Evolutionary conservation across 148 eudicot species (phyloP).

Genomic region (Camellia japonica): DNA sequence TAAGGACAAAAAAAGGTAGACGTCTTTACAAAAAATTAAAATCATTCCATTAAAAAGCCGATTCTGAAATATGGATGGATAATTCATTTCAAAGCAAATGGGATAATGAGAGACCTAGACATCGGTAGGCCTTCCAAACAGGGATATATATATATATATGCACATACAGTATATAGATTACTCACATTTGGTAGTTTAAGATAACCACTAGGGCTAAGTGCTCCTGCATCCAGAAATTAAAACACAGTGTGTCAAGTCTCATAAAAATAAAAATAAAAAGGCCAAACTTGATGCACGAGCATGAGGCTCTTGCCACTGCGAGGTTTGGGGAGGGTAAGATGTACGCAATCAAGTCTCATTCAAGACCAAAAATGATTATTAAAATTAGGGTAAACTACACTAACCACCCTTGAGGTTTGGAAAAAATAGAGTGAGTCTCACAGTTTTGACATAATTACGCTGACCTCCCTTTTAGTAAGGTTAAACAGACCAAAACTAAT

Average conservation of each 20-base stretch:
- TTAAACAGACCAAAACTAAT: too few species aligned
- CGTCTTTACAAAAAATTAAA: neutral
- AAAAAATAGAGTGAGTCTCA: too few species aligned
- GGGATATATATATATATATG: neutral
- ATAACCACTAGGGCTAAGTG: slow-evolving; percentile 95
- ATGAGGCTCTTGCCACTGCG: too few species aligned
- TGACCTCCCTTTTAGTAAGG: too few species aligned
- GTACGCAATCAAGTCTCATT: too few species aligned
- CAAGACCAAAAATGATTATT: neutral
- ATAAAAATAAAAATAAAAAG: too few species aligned
- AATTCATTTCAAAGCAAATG: neutral
- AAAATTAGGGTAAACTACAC: neutral
- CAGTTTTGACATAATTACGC: too few species aligned
- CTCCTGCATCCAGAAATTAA: slow-evolving; percentile 46
- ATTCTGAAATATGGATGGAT: neutral
- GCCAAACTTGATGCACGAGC: too few species aligned
- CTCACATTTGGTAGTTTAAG: slow-evolving; percentile 88
- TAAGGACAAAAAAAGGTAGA: neutral
- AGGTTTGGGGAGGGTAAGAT: too few species aligned
- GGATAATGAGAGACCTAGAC: neutral
- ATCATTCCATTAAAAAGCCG: neutral
- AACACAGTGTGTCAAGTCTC: neutral
- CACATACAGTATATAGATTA: neutral
- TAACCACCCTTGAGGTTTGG: too few species aligned
- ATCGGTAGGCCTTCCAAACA: neutral